A percentile compares a stretch with the other conserved stretches of the same genome.
Conservation (phyloP, 805 yeast genomes). For the Komagataella kurtzmanii region DNA sequence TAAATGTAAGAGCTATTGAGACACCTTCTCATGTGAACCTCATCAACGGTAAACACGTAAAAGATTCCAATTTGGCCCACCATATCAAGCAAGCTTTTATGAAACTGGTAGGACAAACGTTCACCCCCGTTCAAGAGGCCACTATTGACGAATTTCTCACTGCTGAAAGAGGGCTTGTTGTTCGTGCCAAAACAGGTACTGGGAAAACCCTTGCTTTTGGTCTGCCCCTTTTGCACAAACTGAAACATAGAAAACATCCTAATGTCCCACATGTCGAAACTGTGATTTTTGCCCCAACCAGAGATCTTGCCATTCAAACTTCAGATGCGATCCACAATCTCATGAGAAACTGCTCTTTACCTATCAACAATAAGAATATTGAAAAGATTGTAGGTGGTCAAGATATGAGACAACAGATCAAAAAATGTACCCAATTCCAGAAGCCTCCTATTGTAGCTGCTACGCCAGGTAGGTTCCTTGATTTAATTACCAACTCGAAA, state of each 20-base stretch:
- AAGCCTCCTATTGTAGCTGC: conserved; percentile 62
- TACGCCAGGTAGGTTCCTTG: conserved; percentile 80
- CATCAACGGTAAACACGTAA: not conserved
- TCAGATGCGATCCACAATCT: conserved; percentile 47
- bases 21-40: not conserved
- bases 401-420: conserved; percentile 23
- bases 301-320: conserved; percentile 83
- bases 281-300: conserved; percentile 74
- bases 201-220: conserved; percentile 90
- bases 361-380: conserved; percentile 16
- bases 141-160: conserved; percentile 43
- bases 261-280: conserved; percentile 32
- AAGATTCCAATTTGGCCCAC: not conserved
- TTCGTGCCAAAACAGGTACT: conserved; percentile 90
- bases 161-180: conserved; percentile 53
- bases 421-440: conserved; percentile 11
- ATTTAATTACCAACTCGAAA: conserved; percentile 34
- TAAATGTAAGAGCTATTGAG: not conserved
- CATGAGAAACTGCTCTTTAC: conserved; percentile 10
- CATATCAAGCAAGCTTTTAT: conserved; percentile 16
- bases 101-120: conserved; percentile 25
- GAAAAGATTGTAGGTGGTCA: conserved; percentile 61
- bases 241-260: conserved; percentile 15
- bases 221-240: conserved; percentile 59
- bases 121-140: conserved; percentile 60